phyloP scores from a whole-genome alignment of 768 basidiomycete genomes.

The Collybia mongolica region DNA sequence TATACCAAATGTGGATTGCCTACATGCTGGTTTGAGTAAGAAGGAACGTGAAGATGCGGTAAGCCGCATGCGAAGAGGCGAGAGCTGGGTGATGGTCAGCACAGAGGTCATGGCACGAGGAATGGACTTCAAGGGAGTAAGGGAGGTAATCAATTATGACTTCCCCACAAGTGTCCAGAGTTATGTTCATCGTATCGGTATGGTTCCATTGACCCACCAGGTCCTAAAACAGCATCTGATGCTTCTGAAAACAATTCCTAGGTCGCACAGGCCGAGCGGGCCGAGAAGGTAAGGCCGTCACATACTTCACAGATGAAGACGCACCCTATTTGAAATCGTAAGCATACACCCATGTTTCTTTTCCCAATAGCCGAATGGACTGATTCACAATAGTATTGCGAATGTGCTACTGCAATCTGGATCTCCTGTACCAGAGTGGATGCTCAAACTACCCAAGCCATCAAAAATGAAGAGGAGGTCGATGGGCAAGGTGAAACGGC shows the following conservation, averaged over 20 bases:
- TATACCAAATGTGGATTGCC: conserved; percentile 79
- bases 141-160: conserved; percentile 95
- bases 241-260: conserved; percentile 23
- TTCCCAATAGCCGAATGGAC: not conserved
- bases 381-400: conserved; percentile 65
- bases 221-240: not conserved
- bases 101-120: conserved; percentile 98
- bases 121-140: conserved; percentile 95
- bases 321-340: conserved; percentile 89
- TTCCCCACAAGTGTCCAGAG: conserved; percentile 95
- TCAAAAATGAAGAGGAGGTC: conserved; percentile 82
- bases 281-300: conserved; percentile 87
- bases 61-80: conserved; percentile 80
- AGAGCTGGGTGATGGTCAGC: conserved; percentile 93
- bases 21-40: conserved; percentile 88
- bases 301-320: conserved; percentile 95
- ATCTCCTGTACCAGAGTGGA: conserved; percentile 91
- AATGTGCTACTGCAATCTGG: conserved; percentile 95
- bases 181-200: conserved; percentile 94
- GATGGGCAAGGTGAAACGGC: conserved; percentile 83
- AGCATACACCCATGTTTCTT: conserved; percentile 18
- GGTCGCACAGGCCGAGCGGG: conserved; percentile 96
- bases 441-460: conserved; percentile 90
- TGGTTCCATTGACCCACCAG: not conserved
- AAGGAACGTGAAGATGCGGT: conserved; percentile 88